A percentile compares a stretch with the other conserved stretches of the same genome.
phyloP scores from a whole-genome alignment of 495 filamentous ascomycete species.

The Tuber indicum region DNA sequence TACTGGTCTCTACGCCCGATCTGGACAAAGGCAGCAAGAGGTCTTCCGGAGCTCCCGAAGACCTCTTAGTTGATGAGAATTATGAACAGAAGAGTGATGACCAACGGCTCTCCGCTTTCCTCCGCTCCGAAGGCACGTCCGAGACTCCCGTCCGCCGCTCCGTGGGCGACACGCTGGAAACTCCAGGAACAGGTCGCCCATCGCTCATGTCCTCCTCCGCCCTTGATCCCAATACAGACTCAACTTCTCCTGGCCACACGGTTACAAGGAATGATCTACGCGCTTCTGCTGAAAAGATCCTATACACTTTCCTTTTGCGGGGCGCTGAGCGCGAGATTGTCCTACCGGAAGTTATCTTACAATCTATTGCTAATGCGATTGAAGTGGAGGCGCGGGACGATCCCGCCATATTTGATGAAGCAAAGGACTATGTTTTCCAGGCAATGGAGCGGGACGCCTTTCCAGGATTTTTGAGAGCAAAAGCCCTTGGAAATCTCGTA shows the following conservation, averaged over 20 bases:
- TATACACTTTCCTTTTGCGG: constrained; percentile 89
- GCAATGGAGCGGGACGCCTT: constrained; percentile 99
- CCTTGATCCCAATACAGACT: constrained; percentile 54
- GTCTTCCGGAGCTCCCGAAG: constrained; percentile 67
- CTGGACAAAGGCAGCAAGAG: constrained; percentile 76
- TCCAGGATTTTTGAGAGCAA: constrained; percentile 87
- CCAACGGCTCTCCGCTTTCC: constrained; percentile 78
- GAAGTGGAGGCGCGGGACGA: constrained; percentile 88
- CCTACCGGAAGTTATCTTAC: constrained; percentile 75
- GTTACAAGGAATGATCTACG: constrained; percentile 80
- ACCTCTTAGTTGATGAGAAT: constrained; percentile 53
- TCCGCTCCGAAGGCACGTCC: constrained; percentile 50
- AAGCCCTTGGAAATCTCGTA: constrained; percentile 90
- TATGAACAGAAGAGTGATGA: constrained; percentile 61
- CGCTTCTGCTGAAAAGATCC: constrained; percentile 91
- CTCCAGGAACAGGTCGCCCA: constrained; percentile 34
- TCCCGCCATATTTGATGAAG: constrained; percentile 91
- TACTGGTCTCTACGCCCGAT: constrained; percentile 87
- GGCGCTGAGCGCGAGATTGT: constrained; percentile 93
- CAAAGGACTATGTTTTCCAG: constrained; percentile 98
- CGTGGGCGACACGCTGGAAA: constrained; percentile 54
- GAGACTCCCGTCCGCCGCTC: constrained; percentile 50
- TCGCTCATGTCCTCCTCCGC: constrained; percentile 43
- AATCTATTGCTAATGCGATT: constrained; percentile 71
- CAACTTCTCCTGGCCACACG: constrained; percentile 73